Conservation (phyloP, 495 filamentous ascomycete genomes). For the Trichoderma asperelloides region DNA sequence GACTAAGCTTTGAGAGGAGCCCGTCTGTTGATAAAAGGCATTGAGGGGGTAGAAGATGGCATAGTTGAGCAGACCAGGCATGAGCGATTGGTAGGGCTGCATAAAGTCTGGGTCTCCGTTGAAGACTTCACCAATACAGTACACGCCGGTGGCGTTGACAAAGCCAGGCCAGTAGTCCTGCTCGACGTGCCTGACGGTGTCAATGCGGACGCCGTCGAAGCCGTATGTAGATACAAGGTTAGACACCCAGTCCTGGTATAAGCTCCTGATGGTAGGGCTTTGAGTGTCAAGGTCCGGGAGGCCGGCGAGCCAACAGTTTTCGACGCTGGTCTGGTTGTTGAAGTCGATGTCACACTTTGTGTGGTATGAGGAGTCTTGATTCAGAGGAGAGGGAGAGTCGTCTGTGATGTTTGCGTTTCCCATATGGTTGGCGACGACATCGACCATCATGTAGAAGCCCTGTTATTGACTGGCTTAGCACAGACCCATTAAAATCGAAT, state of each 20-base stretch:
- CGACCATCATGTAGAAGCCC: slow-evolving; percentile 58
- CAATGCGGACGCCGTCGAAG: slow-evolving; percentile 72
- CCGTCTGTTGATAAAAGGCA: slow-evolving; percentile 52
- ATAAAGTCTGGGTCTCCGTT: slow-evolving; percentile 52
- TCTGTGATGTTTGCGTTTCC: slow-evolving; percentile 53
- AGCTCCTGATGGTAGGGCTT: slow-evolving; percentile 40
- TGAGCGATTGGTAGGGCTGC: slow-evolving; percentile 54
- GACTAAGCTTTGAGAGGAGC: slow-evolving; percentile 50
- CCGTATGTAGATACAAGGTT: slow-evolving; percentile 57
- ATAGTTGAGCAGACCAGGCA: slow-evolving; percentile 64
- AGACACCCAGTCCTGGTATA: slow-evolving; percentile 59
- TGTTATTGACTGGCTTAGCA: not conserved
- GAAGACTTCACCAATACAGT: slow-evolving; percentile 60
- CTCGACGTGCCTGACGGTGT: slow-evolving; percentile 66
- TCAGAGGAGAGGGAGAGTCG: slow-evolving; percentile 42
- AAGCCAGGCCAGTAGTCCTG: slow-evolving; percentile 62
- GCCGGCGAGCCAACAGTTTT: slow-evolving; percentile 56
- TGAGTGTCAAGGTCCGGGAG: slow-evolving; percentile 66
- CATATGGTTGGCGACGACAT: slow-evolving; percentile 74
- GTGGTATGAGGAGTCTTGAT: slow-evolving; percentile 50
- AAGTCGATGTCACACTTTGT: slow-evolving; percentile 59
- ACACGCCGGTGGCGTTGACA: slow-evolving; percentile 57
- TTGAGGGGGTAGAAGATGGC: slow-evolving; percentile 51
- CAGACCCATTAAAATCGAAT: not conserved
- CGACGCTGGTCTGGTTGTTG: slow-evolving; percentile 39